Base-by-base conservation (phyloP, 148 eudicot genomes). In the Talinum fruticosum region DNA sequence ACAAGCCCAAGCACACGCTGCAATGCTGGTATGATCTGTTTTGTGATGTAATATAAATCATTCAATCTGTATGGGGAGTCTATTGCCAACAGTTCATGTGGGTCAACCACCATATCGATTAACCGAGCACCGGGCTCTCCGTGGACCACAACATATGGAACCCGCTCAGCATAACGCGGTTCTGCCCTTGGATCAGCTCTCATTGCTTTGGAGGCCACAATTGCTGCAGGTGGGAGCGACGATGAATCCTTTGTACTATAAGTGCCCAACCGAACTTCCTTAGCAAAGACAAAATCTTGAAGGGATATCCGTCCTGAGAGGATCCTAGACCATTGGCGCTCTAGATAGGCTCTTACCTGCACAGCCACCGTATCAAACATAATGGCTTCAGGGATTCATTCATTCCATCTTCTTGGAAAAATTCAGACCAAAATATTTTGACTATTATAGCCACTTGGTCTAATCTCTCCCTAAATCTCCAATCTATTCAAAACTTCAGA, bases 61-160 rank as follows among this genome's bases (percentile, higher is more conserved):
- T 96, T 96, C 79, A 96, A 76, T 77, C 97, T 86, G 45, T 84
- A 90, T n/a, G 92, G 94, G 70, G 99, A 91, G 78, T 89, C 82
- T 10, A 88, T 51, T 8, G 90, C 89, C 78, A 96, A 71, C 65
- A 96, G 86, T 44, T 96, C 97, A 54, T 84, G 90, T 74, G 99
- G 99, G 65, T 89, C 92, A 74, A 93, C 92, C 38, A 96, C 97
- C 94, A 96, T 88, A 82, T 96, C 97, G 62, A 88, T 87, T 54
- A 96, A 77, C 73, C 99, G 93, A 37, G 97, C 95, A 74, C 99
- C 99, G 37, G 99, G 99, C 77, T 96, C 99, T 57, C 97, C 97
- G 66, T 96, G 97, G 75, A 96, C 90, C 21, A 96, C 99, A 54
- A 93, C 94, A 84, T 96, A 93, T 59, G 93, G 93, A 35, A 93